A percentile compares a stretch with the other conserved stretches of the same genome.
phyloP scores from a whole-genome alignment of 108 stramenopile genomes.

The Cyclostephanos invisitatus region DNA sequence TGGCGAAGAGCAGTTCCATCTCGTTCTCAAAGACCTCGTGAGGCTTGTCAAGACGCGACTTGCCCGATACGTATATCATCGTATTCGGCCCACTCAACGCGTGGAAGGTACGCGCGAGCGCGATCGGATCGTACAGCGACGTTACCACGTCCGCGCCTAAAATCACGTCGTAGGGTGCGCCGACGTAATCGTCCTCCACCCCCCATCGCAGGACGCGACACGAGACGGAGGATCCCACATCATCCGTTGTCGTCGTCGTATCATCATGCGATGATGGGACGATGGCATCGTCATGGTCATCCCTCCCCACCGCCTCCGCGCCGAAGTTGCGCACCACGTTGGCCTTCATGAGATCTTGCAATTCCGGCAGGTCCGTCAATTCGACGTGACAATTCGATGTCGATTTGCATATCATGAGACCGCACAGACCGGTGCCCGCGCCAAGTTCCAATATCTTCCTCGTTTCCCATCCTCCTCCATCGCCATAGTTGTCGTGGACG shows the following conservation, averaged over 20 bases:
- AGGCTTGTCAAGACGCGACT: conserved; percentile 57
- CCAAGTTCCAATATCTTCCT: conserved; percentile 71
- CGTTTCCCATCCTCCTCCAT: not conserved
- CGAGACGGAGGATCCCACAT: not conserved
- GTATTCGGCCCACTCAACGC: conserved; percentile 54
- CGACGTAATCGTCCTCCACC: conserved; percentile 34
- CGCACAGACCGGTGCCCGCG: conserved; percentile 77
- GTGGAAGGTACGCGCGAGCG: conserved; percentile 70
- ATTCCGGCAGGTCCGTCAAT: conserved; percentile 71
- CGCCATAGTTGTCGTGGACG: not conserved
- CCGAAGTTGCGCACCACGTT: conserved; percentile 55
- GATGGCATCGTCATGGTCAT: not conserved
- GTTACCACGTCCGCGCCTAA: conserved; percentile 84
- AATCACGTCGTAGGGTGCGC: conserved; percentile 63
- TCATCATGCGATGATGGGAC: too few relatives aligned
- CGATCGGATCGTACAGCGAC: conserved; percentile 67
- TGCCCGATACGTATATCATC: conserved; percentile 61
- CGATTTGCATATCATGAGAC: conserved; percentile 63
- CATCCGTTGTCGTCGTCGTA: not conserved
- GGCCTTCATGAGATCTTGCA: conserved; percentile 57
- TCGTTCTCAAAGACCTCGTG: conserved; percentile 61
- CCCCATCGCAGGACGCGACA: conserved; percentile 69
- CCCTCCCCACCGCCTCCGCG: not conserved
- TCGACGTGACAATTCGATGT: conserved; percentile 45
- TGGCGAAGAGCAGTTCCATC: conserved; percentile 54